Base-by-base conservation (phyloP, 2,329 filamentous ascomycete genomes). In the Berkeleyomyces rouxiae region DNA sequence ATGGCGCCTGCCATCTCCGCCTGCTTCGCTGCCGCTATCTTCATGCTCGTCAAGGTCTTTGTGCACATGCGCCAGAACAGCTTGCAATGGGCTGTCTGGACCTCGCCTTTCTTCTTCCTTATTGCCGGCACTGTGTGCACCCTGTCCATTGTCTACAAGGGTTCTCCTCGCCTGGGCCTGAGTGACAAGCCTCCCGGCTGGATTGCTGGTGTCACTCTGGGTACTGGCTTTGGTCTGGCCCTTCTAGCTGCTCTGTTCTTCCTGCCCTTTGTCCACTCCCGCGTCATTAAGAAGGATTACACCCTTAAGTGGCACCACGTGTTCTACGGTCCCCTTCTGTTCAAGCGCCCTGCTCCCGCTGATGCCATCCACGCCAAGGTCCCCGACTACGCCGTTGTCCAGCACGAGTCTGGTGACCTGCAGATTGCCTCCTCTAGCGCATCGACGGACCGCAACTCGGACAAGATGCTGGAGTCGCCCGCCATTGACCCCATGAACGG, bases 101-200 rank as follows among this genome's bases (percentile, higher is more conserved):
- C 80, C 60, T 84, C 85, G 1, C 87, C 87, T 7, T 82, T 87
- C 74, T 90, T 85, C 76, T 90, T 90, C 79, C 81, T 90, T 63
- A 81, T 90, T 64, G 85, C 87, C 63, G 85, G 79, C 62, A 88
- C 85, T 64, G 74, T 90, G 69, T 88, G 86, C 74, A 87, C 86
- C 0, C 78, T 91, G 4, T 88, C 85, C 51, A 83, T 91, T 68
- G 86, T 90, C 67, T 90, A 88, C 80, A 90, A 90, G 78, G 87
- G 87, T 40, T 88, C 86, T 7, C 86, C 87, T 33, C 83, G 77
- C 64, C 79, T 88, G 39, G 78, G 79, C 31, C 75, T 88, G 37
- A 77, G 75, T 75, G 81, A 85, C 73, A 86, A 85, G 77, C 84
- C 86, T 1, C 72, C 73, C 7, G 84, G 80, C 79, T 90, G 82